Evolutionary conservation across 257 asterid genomes (phyloP).

Genomic region (Mentha longifolia): DNA sequence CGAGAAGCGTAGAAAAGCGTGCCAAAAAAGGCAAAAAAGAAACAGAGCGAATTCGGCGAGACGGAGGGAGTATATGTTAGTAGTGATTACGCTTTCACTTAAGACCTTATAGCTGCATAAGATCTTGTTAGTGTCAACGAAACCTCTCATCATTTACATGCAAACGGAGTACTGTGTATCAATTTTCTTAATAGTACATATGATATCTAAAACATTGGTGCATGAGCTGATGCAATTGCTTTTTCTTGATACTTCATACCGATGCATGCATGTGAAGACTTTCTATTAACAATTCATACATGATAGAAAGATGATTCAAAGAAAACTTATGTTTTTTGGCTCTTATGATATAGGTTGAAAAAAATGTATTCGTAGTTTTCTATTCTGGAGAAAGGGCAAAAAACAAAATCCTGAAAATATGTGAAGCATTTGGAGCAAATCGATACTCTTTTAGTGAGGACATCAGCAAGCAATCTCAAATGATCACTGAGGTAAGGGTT

Average conservation of each 20-base stretch:
- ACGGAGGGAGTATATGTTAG: too few species aligned
- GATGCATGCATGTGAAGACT: background rate
- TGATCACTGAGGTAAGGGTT: slow-evolving; percentile 69
- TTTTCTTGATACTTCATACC: slow-evolving; percentile 16
- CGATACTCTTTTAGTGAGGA: slow-evolving; percentile 87
- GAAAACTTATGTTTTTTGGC: slow-evolving; percentile 24
- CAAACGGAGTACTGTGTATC: background rate
- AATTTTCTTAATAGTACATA: background rate
- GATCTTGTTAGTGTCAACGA: slow-evolving; percentile 11
- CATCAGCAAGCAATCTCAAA: slow-evolving; percentile 72
- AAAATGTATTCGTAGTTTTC: slow-evolving; percentile 86
- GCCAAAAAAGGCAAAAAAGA: too few species aligned
- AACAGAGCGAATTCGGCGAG: too few species aligned
- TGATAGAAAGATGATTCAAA: slow-evolving; percentile 7
- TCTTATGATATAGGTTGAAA: slow-evolving; percentile 72
- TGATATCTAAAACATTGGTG: background rate
- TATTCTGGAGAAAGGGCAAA: slow-evolving; percentile 97
- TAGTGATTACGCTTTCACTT: background rate
- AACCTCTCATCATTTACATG: slow-evolving; percentile 2
- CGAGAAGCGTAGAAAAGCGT: too few species aligned
- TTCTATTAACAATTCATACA: slow-evolving; percentile 8
- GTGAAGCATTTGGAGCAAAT: slow-evolving; percentile 99
- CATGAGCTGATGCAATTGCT: slow-evolving; percentile 12
- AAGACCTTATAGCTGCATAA: slow-evolving; percentile 2
- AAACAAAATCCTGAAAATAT: slow-evolving; percentile 87